phyloP scores from a whole-genome alignment of 352 stramenopile species.

The Phytophthora boehmeriae region DNA sequence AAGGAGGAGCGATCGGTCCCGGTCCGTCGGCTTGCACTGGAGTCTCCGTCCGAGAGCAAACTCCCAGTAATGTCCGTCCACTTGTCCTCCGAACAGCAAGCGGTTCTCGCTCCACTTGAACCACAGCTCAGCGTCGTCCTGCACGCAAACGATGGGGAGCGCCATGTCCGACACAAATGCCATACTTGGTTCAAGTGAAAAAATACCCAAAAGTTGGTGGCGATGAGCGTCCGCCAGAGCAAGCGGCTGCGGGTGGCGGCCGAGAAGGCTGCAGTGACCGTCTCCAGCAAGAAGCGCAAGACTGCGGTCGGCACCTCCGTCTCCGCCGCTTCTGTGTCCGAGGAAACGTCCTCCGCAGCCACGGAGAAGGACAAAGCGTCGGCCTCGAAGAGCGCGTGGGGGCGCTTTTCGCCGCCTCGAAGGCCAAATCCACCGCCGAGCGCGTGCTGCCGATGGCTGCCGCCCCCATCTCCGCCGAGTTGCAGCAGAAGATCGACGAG shows the following conservation, averaged over 20 bases:
- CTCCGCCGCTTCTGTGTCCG: background rate
- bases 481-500: conserved; percentile 53
- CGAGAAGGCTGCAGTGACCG: conserved; percentile 14
- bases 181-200: no score
- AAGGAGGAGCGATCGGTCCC: background rate
- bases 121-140: no score
- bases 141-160: no score
- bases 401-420: conserved; percentile 38
- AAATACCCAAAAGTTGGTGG: background rate
- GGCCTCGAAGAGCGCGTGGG: conserved; percentile 45
- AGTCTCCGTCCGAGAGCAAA: no score
- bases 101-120: no score
- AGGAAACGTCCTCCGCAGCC: background rate
- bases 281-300: conserved; percentile 28
- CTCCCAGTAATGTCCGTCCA: no score
- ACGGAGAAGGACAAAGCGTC: conserved; percentile 20
- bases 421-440: conserved; percentile 20
- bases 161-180: no score
- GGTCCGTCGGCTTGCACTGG: no score
- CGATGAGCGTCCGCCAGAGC: conserved; percentile 29
- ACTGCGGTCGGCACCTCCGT: background rate
- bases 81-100: no score
- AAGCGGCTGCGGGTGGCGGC: conserved; percentile 40
- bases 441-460: conserved; percentile 29
- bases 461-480: conserved; percentile 35